These are phyloP conservation scores for Nemania sp. DNA, from an alignment of 2,329 filamentous ascomycete genomes.

Conservation along the genomic window DNA sequence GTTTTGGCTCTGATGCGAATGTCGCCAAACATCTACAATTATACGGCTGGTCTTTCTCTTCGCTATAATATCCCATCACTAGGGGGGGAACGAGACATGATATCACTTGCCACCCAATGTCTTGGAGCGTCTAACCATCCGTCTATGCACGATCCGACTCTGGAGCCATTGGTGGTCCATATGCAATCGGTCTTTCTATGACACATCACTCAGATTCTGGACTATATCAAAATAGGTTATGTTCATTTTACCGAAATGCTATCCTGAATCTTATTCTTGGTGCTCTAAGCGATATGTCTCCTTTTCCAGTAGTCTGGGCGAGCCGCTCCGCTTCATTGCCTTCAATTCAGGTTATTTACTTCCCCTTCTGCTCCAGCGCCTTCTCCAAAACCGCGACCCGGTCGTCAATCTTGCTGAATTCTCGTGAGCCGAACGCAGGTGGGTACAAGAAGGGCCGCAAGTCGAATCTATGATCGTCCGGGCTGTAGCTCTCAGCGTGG, in stretches of 20 bases:
- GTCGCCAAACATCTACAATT: no score
- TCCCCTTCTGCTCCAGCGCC: no score
- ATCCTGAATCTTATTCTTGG: background rate
- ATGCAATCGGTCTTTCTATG: background rate
- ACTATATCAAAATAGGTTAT: background rate
- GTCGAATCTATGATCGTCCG: conserved; percentile 23
- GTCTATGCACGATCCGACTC: background rate
- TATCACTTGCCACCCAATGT: background rate
- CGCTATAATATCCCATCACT: background rate
- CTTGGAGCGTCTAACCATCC: background rate
- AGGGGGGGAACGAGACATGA: background rate
- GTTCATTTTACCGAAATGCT: background rate
- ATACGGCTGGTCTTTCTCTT: no score
- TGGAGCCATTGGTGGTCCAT: background rate
- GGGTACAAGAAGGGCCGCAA: conserved; percentile 8
- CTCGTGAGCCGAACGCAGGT: background rate
- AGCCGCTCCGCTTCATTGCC: background rate
- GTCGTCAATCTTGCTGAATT: background rate
- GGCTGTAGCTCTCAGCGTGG: background rate
- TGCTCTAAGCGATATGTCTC: background rate
- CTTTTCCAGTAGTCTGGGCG: background rate
- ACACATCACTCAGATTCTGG: background rate
- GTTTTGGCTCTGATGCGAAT: no score
- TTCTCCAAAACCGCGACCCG: no score
- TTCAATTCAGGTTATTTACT: no score